phyloP scores from a whole-genome alignment of 106 monocot species.

The Phalaenopsis aphrodite region DNA sequence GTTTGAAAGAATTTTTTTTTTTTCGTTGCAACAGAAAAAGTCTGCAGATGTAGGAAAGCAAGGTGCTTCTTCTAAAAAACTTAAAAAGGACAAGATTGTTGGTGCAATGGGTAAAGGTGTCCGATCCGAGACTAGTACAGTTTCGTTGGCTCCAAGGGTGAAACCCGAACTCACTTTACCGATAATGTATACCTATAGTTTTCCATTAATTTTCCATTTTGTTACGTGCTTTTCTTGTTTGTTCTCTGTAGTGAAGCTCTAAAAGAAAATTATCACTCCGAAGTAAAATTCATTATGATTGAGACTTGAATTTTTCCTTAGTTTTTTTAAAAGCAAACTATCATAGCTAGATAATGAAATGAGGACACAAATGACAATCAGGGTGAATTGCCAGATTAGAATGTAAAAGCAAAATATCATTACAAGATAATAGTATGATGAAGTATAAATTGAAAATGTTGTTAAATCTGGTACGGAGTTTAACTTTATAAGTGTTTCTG shows the following conservation, averaged over 20 bases:
- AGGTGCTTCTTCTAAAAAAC: slow-evolving; percentile 54
- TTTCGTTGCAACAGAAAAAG: slow-evolving; percentile 46
- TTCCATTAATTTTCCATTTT: background rate
- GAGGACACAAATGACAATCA: too few species aligned
- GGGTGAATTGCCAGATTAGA: too few species aligned
- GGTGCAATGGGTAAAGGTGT: slow-evolving; percentile 67
- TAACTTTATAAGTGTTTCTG: background rate
- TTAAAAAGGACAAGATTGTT: slow-evolving; percentile 82
- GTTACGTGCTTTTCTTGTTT: background rate
- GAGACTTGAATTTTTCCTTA: background rate
- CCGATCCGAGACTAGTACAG: slow-evolving; percentile 59
- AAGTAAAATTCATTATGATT: background rate
- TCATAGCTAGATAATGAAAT: too few species aligned
- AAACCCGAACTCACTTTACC: slow-evolving; percentile 89
- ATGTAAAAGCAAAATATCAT: too few species aligned
- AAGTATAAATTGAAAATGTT: background rate
- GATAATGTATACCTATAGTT: slow-evolving; percentile 43
- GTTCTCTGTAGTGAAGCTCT: background rate
- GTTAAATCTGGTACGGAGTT: background rate
- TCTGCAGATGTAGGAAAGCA: slow-evolving; percentile 65
- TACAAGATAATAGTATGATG: too few species aligned
- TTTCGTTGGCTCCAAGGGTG: slow-evolving; percentile 75
- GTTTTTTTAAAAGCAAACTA: too few species aligned
- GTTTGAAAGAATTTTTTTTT: slow-evolving; percentile 10
- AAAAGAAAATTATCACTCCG: background rate